Percentiles rank a stretch among this genome's conserved stretches.
These are phyloP conservation scores for Trypanosoma grayi DNA, from an alignment of 208 protist species.

Conservation along the genomic window DNA sequence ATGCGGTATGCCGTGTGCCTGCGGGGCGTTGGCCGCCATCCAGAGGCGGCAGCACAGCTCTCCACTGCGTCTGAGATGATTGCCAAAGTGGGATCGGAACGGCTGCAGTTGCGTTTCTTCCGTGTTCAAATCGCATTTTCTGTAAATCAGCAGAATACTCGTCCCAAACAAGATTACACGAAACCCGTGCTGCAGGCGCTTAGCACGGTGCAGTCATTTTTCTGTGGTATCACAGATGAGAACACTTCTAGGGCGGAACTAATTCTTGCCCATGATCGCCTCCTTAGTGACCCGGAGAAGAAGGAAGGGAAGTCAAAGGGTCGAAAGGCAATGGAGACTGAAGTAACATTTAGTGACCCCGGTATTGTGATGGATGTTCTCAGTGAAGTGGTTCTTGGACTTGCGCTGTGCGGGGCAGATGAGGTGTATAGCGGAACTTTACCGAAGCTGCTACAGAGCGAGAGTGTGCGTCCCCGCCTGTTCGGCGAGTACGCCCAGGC, in stretches of 20 bases:
- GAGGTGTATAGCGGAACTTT: slow-evolving; percentile 24
- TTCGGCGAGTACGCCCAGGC: slow-evolving; percentile 44
- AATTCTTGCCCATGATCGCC: slow-evolving; percentile 16
- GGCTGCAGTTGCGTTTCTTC: slow-evolving; percentile 71
- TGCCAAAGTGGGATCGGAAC: slow-evolving; percentile 43
- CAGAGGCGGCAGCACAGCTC: slow-evolving; percentile 49
- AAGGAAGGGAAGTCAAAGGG: slow-evolving; percentile 22
- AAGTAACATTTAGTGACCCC: slow-evolving; percentile 27
- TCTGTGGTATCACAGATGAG: slow-evolving; percentile 26
- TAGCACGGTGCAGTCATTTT: slow-evolving; percentile 26
- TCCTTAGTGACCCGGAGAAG: slow-evolving; percentile 29
- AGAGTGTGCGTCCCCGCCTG: slow-evolving; percentile 42
- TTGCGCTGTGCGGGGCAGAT: slow-evolving; percentile 48
- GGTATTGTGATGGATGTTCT: slow-evolving; percentile 64
- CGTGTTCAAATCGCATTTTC: slow-evolving; percentile 38
- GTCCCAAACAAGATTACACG: slow-evolving; percentile 26
- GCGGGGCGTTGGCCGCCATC: slow-evolving; percentile 38
- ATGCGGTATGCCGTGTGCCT: slow-evolving; percentile 64
- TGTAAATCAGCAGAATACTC: not conserved
- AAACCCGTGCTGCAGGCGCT: slow-evolving; percentile 21
- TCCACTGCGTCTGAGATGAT: slow-evolving; percentile 44
- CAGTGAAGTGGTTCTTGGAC: slow-evolving; percentile 65
- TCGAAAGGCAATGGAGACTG: slow-evolving; percentile 15
- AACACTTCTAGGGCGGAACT: slow-evolving; percentile 11
- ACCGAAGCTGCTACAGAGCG: slow-evolving; percentile 15